These are phyloP conservation scores for Haplographium delicatum DNA, from an alignment of 495 filamentous ascomycete species.

Conservation along the genomic window DNA sequence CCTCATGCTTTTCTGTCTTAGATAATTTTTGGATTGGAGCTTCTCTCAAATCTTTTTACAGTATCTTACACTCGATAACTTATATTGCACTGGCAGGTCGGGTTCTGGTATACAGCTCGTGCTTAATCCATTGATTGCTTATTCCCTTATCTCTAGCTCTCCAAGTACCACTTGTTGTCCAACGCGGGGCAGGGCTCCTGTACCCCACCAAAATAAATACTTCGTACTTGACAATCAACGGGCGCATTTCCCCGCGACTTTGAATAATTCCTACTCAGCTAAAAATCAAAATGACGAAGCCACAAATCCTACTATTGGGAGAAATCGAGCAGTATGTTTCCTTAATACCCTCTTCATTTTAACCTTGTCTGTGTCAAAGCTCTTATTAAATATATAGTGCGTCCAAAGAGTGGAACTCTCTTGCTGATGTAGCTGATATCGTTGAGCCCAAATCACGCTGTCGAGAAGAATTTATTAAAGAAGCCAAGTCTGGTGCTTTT, in stretches of 20 bases:
- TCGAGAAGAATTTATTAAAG: constrained; percentile 60
- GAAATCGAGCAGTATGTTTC: constrained; percentile 49
- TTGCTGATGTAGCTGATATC: constrained; percentile 45
- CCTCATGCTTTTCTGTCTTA: no score
- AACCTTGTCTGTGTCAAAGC: not conserved
- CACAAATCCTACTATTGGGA: constrained; percentile 49
- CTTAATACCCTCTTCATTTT: not conserved
- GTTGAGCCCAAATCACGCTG: constrained; percentile 44
- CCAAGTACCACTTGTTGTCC: not conserved
- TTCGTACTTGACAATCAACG: no score
- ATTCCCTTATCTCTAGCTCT: constrained; percentile 10
- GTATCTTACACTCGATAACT: no score
- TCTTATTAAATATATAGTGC: constrained; percentile 27
- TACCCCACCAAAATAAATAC: constrained; percentile 17
- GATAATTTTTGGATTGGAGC: no score
- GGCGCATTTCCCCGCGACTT: no score
- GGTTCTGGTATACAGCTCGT: no score
- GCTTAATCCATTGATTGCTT: constrained; percentile 4
- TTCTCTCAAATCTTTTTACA: no score
- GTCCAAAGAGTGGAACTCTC: constrained; percentile 42
- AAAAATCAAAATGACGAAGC: constrained; percentile 31
- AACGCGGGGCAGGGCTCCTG: constrained; percentile 12
- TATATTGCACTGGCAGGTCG: no score
- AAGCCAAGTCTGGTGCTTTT: constrained; percentile 64
- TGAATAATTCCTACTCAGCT: no score